These are phyloP conservation scores for Chaetomiaceae sp. DNA, from an alignment of 2,329 filamentous ascomycete genomes.

Conservation along the genomic window DNA sequence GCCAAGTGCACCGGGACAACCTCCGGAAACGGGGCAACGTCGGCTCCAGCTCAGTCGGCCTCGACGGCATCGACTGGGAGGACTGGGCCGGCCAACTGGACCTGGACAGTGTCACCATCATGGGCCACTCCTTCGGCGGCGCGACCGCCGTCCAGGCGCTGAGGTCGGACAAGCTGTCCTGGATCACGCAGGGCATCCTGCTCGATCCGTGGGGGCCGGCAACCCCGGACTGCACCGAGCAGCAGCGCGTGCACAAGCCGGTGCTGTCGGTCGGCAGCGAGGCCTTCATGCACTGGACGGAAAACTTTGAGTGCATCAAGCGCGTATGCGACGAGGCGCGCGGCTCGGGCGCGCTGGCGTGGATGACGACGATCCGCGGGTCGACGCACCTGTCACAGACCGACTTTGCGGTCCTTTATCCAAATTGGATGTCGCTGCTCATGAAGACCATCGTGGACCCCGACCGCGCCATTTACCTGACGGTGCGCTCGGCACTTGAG, in stretches of 20 bases:
- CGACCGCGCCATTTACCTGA: constrained; percentile 57
- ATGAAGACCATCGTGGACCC: constrained; percentile 63
- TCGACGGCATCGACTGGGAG: constrained; percentile 52
- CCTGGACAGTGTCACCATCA: constrained; percentile 53
- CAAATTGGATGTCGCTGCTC: constrained; percentile 51
- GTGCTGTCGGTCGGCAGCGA: constrained; percentile 62
- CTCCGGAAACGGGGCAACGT: constrained; percentile 53
- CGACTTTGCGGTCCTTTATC: constrained; percentile 63
- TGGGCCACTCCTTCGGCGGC: constrained; percentile 65
- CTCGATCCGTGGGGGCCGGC: constrained; percentile 61
- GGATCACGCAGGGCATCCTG: constrained; percentile 59
- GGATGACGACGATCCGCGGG: constrained; percentile 52
- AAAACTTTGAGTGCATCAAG: constrained; percentile 56
- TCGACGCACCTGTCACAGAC: constrained; percentile 63
- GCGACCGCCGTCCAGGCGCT: constrained; percentile 60
- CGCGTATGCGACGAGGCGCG: constrained; percentile 53
- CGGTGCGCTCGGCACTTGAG: constrained; percentile 58
- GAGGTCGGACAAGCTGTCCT: constrained; percentile 51
- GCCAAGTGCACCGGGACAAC: constrained; percentile 47
- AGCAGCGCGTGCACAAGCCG: constrained; percentile 46
- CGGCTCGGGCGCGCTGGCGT: constrained; percentile 41
- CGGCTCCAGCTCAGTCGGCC: constrained; percentile 54
- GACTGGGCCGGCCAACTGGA: constrained; percentile 55
- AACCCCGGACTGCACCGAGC: constrained; percentile 38
- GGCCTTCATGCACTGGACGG: constrained; percentile 66